Base-by-base conservation (phyloP, 2,329 filamentous ascomycete genomes). In the Fonsecaea pedrosoi region DNA sequence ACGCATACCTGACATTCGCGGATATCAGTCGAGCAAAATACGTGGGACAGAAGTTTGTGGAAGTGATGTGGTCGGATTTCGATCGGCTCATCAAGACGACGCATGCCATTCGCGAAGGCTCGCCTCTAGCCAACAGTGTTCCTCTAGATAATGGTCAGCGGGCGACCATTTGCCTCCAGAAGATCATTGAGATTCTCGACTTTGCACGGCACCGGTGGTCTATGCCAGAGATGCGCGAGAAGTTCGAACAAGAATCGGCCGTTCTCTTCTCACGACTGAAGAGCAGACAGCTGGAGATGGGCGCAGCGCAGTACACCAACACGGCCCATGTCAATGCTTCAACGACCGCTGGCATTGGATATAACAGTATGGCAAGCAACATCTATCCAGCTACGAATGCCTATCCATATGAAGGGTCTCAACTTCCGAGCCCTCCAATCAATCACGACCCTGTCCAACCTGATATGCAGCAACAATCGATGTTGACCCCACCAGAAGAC, bases 11-110 rank as follows among this genome's bases (percentile, higher is more conserved):
- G 73, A 94, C 92, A 0, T 97, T 94, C 73, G 90, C 96, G 74
- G 94, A 97, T 75, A 91, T 93, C 1, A 85, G 96, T 74, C 88
- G 94, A 60, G 89, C 92, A 1, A 95, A 92, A 74, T 96, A 87
- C 78, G 85, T 87, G 1, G 85, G 84, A 15, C 81, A 81, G 54
- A 84, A 86, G 62, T 85, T 89, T 60, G 78, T 88, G 34, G 82
- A 86, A 65, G 80, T 87, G 1, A 74, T 89, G 25, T 82, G 81
- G 62, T 80, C 83, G n/a, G 83, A 85, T 71, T 81, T 82, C 48
- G 83, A 87, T 59, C 66, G 78, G 10, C 72, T 83, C 18, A 71
- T 83, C 18, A 69, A 66, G 50, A 66, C 65, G n/a, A 63, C 61
- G n/a, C 68, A 64, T 62, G 34, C 62, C 6, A 37, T 69, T 48